A percentile compares a stretch with the other conserved stretches of the same genome.
Conservation (phyloP, 805 yeast species). For the Yarrowia divulgata region DNA sequence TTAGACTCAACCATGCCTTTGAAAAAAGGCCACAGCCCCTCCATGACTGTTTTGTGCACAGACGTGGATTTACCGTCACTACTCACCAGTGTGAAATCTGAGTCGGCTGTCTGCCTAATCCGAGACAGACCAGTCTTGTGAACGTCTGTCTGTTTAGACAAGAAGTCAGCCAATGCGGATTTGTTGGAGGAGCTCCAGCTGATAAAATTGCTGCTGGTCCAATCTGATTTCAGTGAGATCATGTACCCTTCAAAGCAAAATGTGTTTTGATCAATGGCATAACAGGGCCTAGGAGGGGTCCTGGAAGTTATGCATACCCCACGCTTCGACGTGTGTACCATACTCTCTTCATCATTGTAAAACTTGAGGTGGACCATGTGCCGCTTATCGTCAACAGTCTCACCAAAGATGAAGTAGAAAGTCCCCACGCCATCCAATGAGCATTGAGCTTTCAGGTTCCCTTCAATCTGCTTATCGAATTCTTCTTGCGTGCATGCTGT, state of each 20-base stretch:
- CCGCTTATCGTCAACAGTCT: no score
- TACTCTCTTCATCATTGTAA: not conserved
- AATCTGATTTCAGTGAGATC: no score
- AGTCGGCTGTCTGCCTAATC: not conserved
- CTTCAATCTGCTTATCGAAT: not conserved
- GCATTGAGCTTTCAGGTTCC: not conserved
- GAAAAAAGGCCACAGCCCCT: conserved; percentile 3
- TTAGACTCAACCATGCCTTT: not conserved
- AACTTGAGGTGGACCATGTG: no score
- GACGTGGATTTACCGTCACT: not conserved
- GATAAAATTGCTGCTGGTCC: no score
- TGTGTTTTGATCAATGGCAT: no score
- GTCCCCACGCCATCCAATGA: not conserved
- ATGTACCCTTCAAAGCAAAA: no score
- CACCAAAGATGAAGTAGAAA: not conserved
- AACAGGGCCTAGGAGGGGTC: no score
- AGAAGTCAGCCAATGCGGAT: no score
- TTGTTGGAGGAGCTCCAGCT: no score
- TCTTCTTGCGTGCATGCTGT: not conserved
- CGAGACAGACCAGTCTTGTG: not conserved
- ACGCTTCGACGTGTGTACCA: no score
- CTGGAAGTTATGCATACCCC: no score
- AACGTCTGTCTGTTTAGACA: not conserved
- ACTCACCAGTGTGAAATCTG: not conserved
- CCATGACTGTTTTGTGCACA: conserved; percentile 1